These are phyloP conservation scores for Ascocoryne sarcoides DNA, from an alignment of 2,329 filamentous ascomycete species.

Conservation along the genomic window DNA sequence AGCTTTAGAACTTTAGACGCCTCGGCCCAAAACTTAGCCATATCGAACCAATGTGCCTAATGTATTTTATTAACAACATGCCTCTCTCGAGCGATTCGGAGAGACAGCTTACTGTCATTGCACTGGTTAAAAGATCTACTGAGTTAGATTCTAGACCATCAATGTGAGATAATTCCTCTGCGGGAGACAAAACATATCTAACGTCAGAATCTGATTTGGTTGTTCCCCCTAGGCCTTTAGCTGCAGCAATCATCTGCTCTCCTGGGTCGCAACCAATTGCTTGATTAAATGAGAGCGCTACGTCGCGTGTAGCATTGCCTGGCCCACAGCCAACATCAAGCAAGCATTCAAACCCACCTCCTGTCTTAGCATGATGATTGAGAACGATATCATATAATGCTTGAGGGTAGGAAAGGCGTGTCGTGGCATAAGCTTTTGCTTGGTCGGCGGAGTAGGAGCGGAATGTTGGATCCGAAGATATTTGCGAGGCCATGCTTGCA, in stretches of 20 bases:
- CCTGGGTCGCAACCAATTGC: slow-evolving; percentile 25
- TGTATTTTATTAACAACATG: not conserved
- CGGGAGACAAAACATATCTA: slow-evolving; percentile 16
- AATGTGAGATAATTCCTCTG: slow-evolving; percentile 21
- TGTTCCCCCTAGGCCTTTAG: slow-evolving; percentile 17
- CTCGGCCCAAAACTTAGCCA: slow-evolving; percentile 36
- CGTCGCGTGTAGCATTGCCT: slow-evolving; percentile 23
- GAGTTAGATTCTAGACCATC: slow-evolving; percentile 10
- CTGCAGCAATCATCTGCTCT: slow-evolving; percentile 23
- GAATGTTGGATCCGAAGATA: slow-evolving; percentile 24
- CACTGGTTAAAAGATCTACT: slow-evolving; percentile 24
- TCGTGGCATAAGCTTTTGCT: slow-evolving; percentile 21
- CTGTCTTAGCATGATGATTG: slow-evolving; percentile 16
- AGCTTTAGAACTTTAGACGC: slow-evolving; percentile 38
- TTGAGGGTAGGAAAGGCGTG: slow-evolving; percentile 16
- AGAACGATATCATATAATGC: slow-evolving; percentile 18
- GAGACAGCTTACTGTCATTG: slow-evolving; percentile 16
- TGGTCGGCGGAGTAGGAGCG: slow-evolving; percentile 20
- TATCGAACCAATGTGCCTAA: slow-evolving; percentile 42
- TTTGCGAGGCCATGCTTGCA: no score
- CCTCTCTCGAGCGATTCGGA: not conserved
- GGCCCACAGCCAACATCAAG: slow-evolving; percentile 28
- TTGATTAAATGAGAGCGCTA: slow-evolving; percentile 21
- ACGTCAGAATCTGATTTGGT: slow-evolving; percentile 16
- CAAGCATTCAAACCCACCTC: slow-evolving; percentile 17